Conservation (phyloP, 371 early-diverging fungal species). For the Coemansia sp. region DNA sequence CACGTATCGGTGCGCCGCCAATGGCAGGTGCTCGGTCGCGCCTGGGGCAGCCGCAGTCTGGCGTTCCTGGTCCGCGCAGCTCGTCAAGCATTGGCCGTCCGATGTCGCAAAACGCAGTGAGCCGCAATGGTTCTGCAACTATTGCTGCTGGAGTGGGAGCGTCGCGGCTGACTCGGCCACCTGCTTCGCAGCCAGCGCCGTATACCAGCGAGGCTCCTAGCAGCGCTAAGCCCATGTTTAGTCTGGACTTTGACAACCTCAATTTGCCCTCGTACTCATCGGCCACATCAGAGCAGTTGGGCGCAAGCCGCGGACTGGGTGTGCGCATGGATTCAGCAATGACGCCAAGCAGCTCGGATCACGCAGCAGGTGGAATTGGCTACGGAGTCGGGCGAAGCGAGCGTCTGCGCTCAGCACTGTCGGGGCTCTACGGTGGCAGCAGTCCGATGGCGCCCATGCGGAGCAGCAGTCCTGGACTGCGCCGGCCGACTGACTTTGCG, state of each 20-base stretch:
- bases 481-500: constrained; percentile 48
- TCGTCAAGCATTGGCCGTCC: constrained; percentile 1
- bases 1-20: not conserved
- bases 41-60: no score
- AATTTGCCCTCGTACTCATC: constrained; percentile 44
- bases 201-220: not conserved
- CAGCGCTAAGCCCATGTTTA: constrained; percentile 43
- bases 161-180: constrained; percentile 11
- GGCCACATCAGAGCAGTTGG: constrained; percentile 34
- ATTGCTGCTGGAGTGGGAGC: not conserved
- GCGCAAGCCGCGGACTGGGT: constrained; percentile 9
- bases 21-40: no score
- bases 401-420: constrained; percentile 11
- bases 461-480: constrained; percentile 35
- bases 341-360: not conserved
- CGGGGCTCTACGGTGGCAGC: constrained; percentile 5
- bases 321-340: not conserved
- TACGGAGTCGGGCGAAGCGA: constrained; percentile 34
- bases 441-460: constrained; percentile 28
- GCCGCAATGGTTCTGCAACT: not conserved
- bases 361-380: constrained; percentile 6
- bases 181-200: not conserved
- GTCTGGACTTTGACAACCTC: constrained; percentile 53
- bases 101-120: not conserved
- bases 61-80: not conserved